phyloP scores from a whole-genome alignment of 306 rosid species.

The Inga oerstediana region DNA sequence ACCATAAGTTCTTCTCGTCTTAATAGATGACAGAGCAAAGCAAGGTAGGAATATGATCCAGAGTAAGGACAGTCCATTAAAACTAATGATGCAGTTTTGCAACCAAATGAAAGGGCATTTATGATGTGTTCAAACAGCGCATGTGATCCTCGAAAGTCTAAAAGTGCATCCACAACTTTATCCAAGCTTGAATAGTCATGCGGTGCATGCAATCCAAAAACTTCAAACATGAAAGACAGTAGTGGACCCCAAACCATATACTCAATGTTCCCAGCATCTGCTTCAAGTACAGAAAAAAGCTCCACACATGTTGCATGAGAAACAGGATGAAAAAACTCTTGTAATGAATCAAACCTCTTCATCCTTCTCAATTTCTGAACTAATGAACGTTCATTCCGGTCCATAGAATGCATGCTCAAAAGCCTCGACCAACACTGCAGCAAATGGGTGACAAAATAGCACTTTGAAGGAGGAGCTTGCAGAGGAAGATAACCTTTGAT shows the following conservation, averaged over 20 bases:
- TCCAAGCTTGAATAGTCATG: constrained; percentile 85
- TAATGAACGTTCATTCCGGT: constrained; percentile 63
- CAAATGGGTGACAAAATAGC: constrained; percentile 54
- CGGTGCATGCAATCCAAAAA: constrained; percentile 67
- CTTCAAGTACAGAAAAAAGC: constrained; percentile 65
- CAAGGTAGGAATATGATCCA: constrained; percentile 92
- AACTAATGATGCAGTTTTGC: constrained; percentile 68
- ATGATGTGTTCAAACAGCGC: constrained; percentile 72
- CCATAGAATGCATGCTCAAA: constrained; percentile 68
- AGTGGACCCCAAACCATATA: constrained; percentile 88
- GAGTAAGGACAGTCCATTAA: constrained; percentile 82
- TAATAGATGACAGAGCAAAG: constrained; percentile 75
- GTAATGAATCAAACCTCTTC: constrained; percentile 76
- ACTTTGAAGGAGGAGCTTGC: constrained; percentile 65
- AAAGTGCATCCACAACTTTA: constrained; percentile 70
- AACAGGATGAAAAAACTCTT: constrained; percentile 73
- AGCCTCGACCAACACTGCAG: constrained; percentile 84
- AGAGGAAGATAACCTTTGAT: constrained; percentile 84
- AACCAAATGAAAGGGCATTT: constrained; percentile 71
- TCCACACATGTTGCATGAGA: constrained; percentile 75
- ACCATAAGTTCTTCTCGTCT: constrained; percentile 86
- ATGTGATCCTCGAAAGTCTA: constrained; percentile 73
- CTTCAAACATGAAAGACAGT: constrained; percentile 79
- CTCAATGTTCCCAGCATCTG: constrained; percentile 57
- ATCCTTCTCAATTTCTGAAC: constrained; percentile 76